Evolutionary conservation across 306 rosid species (phyloP), one percentile per base, ranked within the genome.

Genomic region (Castanea crenata): DNA sequence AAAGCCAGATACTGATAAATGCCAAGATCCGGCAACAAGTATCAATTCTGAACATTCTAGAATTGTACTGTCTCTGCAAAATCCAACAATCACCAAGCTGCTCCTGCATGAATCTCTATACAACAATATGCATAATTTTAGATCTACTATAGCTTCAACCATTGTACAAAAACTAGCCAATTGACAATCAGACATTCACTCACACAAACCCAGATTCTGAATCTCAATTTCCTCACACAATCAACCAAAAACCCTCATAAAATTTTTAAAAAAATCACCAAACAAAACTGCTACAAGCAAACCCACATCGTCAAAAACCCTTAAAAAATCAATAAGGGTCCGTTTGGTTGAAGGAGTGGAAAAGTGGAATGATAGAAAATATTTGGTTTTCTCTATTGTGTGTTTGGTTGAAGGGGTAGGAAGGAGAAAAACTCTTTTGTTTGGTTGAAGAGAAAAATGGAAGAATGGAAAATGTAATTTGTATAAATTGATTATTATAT

Each of bases 21-120:
- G 73, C 82, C 58, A 71, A 78, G 85, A 89, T 84, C 80, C 80
- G 68, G 74, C 64, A 83, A 83, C 86, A 82, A 55, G 64, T 64
- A 84, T 83, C 51, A 79, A 83, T 77, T 84, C 88, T 80, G 86
- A 83, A 81, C 94, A 90, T 83, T 86, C 87, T 79, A 86, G 76
- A 87, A 77, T 69, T 78, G 71, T 67, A 78, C 84, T 76, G 82
- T 65, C 74, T 81, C 83, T 79, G 67, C 46, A 23, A 83, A 84
- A 82, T 25, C 73, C 78, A 80, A 84, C 82, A 75, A 84, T 67
- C 86, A 69, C 80, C 86, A 49, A 79, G 81, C 63, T 51, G 78
- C 81, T 80, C 77, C 81, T 67, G 84, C 85, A 83, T 82, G 83
- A 89, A 86, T 82, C 87, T 87, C 87, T 85, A 23, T 23, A 23